Base-by-base conservation (phyloP, 495 filamentous ascomycete species). In the Neurospora sp. region DNA sequence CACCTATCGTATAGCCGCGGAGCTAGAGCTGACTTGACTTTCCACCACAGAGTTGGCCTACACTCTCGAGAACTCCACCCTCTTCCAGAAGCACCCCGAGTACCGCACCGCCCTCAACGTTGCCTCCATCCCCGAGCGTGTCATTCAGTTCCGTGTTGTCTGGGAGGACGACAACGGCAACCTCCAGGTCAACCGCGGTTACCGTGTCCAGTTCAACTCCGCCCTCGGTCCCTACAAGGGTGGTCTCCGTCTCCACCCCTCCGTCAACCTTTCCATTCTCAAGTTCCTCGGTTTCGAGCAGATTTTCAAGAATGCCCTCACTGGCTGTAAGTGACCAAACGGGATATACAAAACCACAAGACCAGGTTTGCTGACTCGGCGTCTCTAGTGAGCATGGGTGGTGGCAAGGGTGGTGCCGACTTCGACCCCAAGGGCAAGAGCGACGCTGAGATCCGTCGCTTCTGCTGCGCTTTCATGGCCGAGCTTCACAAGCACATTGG, bases 231-330 rank as follows among this genome's bases (percentile, higher is more conserved):
- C 96, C 42, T 99, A 97, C 91, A 99, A 99, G 88, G 96, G 96
- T 75, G 96, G 96, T 79, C 90, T 98, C 76, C 88, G 96, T 72
- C 95, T 99, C 86, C 96, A 99, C 82, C 96, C 95, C 71, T 89
- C 92, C 18, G 96, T 99, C 84, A 99, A 99, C 86, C 87, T 99
- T 73, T 96, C 93, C 76, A 94, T 99, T 80, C 88, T 99, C 75
- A 99, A 99, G 86, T 98, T 98, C 88, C 87, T 99, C 77, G 96
- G 95, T 71, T 98, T 98, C 81, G 96, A 99, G 91, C 96, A 99
- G 88, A 96, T 93, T 85, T 98, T 99, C 88, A 99, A 99, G 91
- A 99, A 99, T 94, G 96, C 96, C 75, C 86, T 99, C 77, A 98
- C 96, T 74, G 96, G 96, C 76, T 84, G 93, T 95, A 85, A 88